phyloP scores from a whole-genome alignment of 352 stramenopile species.

The Pythium periplocum region DNA sequence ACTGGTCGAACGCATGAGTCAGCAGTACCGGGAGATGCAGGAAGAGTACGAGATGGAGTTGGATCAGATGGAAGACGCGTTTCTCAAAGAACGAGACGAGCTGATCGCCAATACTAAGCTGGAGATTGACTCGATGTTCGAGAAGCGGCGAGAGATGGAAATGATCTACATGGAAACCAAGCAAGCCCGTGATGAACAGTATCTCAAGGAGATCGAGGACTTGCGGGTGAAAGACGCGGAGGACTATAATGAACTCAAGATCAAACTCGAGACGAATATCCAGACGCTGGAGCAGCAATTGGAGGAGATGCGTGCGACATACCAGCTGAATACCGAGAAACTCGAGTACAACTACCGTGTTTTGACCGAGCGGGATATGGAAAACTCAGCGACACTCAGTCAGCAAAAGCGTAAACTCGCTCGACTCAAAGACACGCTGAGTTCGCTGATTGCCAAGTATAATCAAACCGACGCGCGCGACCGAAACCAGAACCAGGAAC shows the following conservation, averaged over 20 bases:
- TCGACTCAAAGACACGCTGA: constrained; percentile 90
- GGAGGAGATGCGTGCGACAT: constrained; percentile 93
- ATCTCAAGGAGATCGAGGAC: constrained; percentile 89
- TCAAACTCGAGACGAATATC: constrained; percentile 96
- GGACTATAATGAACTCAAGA: constrained; percentile 95
- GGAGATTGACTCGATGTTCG: constrained; percentile 92
- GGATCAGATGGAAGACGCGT: constrained; percentile 91
- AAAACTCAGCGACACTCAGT: constrained; percentile 90
- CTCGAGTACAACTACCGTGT: constrained; percentile 96
- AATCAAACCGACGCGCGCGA: constrained; percentile 88
- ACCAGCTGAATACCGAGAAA: constrained; percentile 96
- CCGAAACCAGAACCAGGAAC: constrained; percentile 86
- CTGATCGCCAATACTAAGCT: constrained; percentile 86
- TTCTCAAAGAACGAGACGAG: constrained; percentile 89
- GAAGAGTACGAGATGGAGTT: constrained; percentile 93
- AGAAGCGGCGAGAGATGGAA: constrained; percentile 90
- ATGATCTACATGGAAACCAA: constrained; percentile 92
- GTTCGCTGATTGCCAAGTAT: constrained; percentile 87
- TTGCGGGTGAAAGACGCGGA: constrained; percentile 89
- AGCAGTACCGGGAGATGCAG: constrained; percentile 92
- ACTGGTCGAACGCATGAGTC: constrained; percentile 84
- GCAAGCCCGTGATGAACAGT: constrained; percentile 85
- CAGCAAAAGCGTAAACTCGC: constrained; percentile 93
- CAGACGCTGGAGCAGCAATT: constrained; percentile 95
- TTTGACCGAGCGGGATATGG: constrained; percentile 92